These are phyloP conservation scores for Penicillium sp. DNA, from an alignment of 2,329 filamentous ascomycete genomes.

Conservation along the genomic window DNA sequence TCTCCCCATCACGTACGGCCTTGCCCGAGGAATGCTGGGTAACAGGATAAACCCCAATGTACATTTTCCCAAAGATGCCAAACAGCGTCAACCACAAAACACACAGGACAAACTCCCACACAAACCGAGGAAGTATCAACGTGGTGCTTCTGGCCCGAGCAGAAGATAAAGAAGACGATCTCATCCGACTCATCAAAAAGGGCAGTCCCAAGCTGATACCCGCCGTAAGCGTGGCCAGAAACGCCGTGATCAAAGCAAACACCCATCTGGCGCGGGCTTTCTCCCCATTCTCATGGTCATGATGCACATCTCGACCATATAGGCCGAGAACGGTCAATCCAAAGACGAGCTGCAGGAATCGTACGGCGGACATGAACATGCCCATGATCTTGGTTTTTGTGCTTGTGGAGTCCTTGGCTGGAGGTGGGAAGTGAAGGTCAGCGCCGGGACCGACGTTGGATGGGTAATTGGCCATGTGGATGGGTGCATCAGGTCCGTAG, in stretches of 20 bases:
- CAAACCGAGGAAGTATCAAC: constrained; percentile 46
- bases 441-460: constrained; percentile 15
- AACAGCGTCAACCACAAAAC: constrained; percentile 77
- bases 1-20: constrained; percentile 42
- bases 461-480: constrained; percentile 18
- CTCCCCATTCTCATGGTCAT: constrained; percentile 40
- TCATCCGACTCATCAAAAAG: constrained; percentile 30
- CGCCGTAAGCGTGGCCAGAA: constrained; percentile 59
- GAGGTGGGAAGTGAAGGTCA: constrained; percentile 7
- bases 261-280: constrained; percentile 66
- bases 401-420: constrained; percentile 11
- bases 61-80: constrained; percentile 76
- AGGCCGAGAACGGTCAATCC: constrained; percentile 72
- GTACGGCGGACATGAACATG: constrained; percentile 44
- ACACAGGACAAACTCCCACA: constrained; percentile 66
- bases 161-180: neutral
- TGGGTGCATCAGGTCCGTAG: constrained; percentile 11
- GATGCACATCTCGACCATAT: constrained; percentile 62
- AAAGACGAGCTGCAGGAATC: constrained; percentile 70
- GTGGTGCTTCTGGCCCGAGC: constrained; percentile 24
- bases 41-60: constrained; percentile 59
- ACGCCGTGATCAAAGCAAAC: constrained; percentile 67
- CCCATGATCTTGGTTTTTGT: constrained; percentile 4
- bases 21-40: constrained; percentile 28
- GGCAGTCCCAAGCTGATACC: constrained; percentile 61